Evolutionary conservation across 495 filamentous ascomycete species (phyloP).

Genomic region (Eremomyces bilateralis): DNA sequence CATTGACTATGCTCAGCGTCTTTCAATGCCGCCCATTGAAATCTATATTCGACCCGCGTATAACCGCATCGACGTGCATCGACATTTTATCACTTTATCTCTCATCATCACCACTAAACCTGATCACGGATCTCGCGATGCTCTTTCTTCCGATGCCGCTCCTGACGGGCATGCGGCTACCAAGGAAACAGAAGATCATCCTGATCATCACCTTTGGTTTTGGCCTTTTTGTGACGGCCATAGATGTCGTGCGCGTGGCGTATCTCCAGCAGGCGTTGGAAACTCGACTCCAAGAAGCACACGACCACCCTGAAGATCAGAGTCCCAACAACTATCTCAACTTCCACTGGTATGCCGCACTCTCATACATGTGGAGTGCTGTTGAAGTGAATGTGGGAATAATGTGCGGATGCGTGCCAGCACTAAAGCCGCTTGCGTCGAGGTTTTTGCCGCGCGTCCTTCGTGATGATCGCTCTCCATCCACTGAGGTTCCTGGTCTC

Average conservation of each 20-base stretch:
- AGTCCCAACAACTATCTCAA: slow-evolving; percentile 19
- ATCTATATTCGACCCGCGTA: slow-evolving; percentile 33
- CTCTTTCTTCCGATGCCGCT: slow-evolving; percentile 74
- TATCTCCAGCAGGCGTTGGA: slow-evolving; percentile 58
- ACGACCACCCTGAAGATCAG: slow-evolving; percentile 8
- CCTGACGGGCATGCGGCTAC: slow-evolving; percentile 64
- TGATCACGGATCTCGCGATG: slow-evolving; percentile 66
- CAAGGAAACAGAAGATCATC: slow-evolving; percentile 64
- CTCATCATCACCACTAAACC: slow-evolving; percentile 63
- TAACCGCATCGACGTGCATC: slow-evolving; percentile 32
- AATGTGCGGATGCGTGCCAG: slow-evolving; percentile 72
- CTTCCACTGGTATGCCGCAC: slow-evolving; percentile 52
- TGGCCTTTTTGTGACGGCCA: slow-evolving; percentile 66
- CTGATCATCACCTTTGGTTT: slow-evolving; percentile 61
- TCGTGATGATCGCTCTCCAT: slow-evolving; percentile 18
- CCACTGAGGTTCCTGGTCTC: not conserved
- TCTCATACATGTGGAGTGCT: slow-evolving; percentile 81
- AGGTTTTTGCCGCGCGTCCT: slow-evolving; percentile 54
- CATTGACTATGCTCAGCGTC: slow-evolving; percentile 67
- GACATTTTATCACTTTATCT: slow-evolving; percentile 66
- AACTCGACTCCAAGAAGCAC: slow-evolving; percentile 12
- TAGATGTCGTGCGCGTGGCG: slow-evolving; percentile 76
- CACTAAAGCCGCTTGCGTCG: slow-evolving; percentile 65
- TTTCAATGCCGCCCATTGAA: slow-evolving; percentile 66
- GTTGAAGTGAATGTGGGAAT: slow-evolving; percentile 82